Evolutionary conservation across 1,284 basidiomycete genomes (phyloP).

Genomic region (Moesziomyces sp.): DNA sequence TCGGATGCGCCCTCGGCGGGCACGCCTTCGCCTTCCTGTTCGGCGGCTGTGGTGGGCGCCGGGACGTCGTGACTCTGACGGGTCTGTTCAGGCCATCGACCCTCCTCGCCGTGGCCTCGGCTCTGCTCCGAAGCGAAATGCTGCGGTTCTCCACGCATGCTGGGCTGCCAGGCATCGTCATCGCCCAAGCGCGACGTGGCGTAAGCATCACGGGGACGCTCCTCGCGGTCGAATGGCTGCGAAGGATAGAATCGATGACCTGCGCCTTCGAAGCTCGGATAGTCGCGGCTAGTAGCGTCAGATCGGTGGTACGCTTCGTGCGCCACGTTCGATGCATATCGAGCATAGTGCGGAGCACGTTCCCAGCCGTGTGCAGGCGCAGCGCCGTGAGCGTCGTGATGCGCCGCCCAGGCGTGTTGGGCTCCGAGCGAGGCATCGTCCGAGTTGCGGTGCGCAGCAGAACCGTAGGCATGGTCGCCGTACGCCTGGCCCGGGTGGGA

Average conservation of each 20-base stretch:
- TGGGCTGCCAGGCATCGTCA: conserved; percentile 11
- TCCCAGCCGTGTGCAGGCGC: conserved; percentile 16
- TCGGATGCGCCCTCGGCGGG: conserved; percentile 11
- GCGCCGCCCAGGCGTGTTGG: conserved; percentile 15
- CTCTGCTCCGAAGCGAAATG: conserved; percentile 1
- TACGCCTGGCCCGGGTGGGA: conserved; percentile 19
- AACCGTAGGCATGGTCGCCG: conserved; percentile 6
- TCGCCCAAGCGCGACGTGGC: conserved; percentile 5
- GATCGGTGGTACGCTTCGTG: conserved; percentile 13
- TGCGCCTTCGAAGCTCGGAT: conserved; percentile 4
- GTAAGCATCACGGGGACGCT: conserved; percentile 2
- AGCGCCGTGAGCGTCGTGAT: conserved; percentile 4
- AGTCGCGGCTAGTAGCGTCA: conserved; percentile 6
- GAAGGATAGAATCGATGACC: conserved; percentile 8
- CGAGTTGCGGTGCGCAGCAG: conserved; percentile 19
- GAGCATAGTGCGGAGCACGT: conserved; percentile 12
- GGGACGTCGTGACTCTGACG: conserved; percentile 2
- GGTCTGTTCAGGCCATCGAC: conserved; percentile 16
- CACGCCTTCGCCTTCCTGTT: neutral
- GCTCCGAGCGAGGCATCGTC: conserved; percentile 11
- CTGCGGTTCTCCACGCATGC: conserved; percentile 1
- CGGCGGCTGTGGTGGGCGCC: conserved; percentile 1
- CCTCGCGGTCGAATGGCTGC: neutral
- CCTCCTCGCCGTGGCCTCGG: conserved; percentile 3
- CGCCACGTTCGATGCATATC: conserved; percentile 9